Conservation (phyloP, 2,329 filamentous ascomycete genomes). For the Ophiostoma triangulosporum region DNA sequence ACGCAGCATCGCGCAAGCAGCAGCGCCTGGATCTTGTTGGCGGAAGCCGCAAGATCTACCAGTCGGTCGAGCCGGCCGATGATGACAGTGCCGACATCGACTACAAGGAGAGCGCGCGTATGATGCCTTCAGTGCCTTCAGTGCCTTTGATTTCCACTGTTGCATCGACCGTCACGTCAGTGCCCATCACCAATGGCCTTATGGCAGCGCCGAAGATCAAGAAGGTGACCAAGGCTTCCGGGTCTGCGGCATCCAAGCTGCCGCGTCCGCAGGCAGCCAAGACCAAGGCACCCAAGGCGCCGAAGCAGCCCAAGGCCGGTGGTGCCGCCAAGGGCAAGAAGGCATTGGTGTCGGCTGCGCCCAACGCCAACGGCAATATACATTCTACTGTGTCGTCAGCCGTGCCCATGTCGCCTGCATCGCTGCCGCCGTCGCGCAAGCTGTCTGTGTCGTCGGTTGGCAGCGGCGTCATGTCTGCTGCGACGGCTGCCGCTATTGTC, state of each 20-base stretch:
- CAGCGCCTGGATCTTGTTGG: constrained; percentile 39
- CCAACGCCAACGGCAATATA: not conserved
- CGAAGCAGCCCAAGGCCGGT: constrained; percentile 31
- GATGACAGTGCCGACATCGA: constrained; percentile 48
- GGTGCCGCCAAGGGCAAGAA: constrained; percentile 36
- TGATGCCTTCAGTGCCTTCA: not conserved
- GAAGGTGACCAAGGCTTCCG: constrained; percentile 22
- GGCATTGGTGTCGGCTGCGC: not conserved
- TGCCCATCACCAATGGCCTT: constrained; percentile 11
- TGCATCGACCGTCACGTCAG: not conserved
- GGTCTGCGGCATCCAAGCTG: constrained; percentile 27
- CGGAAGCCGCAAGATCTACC: constrained; percentile 32
- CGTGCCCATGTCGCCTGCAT: constrained; percentile 46
- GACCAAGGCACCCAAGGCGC: constrained; percentile 43
- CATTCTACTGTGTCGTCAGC: not conserved
- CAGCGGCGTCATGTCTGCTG: constrained; percentile 12
- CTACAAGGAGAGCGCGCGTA: constrained; percentile 28
- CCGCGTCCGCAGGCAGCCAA: constrained; percentile 3
- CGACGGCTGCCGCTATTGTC: constrained; percentile 17
- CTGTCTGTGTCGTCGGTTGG: constrained; percentile 52
- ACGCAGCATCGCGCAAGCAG: constrained; percentile 34
- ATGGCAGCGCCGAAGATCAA: constrained; percentile 29
- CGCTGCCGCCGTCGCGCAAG: constrained; percentile 62
- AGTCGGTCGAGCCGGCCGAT: constrained; percentile 32
- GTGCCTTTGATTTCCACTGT: not conserved